These are phyloP conservation scores for Claviceps maximensis DNA, from an alignment of 2,329 filamentous ascomycete genomes.

Conservation along the genomic window DNA sequence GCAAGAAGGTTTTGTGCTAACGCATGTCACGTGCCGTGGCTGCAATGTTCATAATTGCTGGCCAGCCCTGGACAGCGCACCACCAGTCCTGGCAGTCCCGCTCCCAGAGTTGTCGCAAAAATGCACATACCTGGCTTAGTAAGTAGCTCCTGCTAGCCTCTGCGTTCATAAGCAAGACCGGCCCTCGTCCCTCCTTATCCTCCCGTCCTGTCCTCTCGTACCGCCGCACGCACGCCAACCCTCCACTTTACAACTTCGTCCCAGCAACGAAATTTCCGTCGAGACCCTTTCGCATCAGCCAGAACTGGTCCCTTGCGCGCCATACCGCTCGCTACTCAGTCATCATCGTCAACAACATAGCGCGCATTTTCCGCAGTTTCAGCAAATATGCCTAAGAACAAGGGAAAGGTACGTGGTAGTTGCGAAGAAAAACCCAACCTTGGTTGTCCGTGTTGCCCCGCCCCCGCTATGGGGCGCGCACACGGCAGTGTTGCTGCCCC, in stretches of 20 bases:
- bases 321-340: not conserved
- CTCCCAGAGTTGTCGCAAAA: too few species aligned
- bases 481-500: constrained; percentile 1
- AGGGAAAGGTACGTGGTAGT: constrained; percentile 72
- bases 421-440: not conserved
- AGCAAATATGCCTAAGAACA: constrained; percentile 86
- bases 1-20: too few species aligned
- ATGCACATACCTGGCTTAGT: too few species aligned
- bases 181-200: not conserved
- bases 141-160: not conserved
- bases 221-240: not conserved
- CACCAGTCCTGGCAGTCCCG: too few species aligned
- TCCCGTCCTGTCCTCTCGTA: not conserved
- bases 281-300: not conserved
- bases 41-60: too few species aligned
- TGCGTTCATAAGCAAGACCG: not conserved
- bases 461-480: constrained; percentile 13
- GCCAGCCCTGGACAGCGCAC: too few species aligned
- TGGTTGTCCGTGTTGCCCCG: constrained; percentile 11
- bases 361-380: not conserved
- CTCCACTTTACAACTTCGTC: constrained; percentile 3
- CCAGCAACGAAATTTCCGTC: not conserved
- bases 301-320: not conserved
- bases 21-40: not conserved
- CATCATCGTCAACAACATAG: not conserved